Percentiles rank a stretch among this genome's conserved stretches.
Evolutionary conservation across 1,284 basidiomycete genomes (phyloP).

Genomic region (Xerocomus nothofagi): DNA sequence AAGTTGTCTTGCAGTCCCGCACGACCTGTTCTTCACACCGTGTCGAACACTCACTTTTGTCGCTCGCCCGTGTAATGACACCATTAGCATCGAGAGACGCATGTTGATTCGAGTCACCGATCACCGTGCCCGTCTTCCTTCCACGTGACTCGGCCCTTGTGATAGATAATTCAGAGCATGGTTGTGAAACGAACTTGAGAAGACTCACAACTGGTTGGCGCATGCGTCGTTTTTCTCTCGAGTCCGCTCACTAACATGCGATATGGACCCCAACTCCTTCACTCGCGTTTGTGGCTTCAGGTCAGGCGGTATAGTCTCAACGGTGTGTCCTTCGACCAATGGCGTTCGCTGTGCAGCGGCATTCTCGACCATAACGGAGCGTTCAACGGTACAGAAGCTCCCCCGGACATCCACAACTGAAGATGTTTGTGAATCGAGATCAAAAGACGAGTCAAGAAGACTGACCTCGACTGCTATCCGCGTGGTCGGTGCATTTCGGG

Average conservation of each 20-base stretch:
- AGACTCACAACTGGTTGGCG: slow-evolving; percentile 4
- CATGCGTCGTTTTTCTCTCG: not conserved
- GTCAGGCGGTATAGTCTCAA: not conserved
- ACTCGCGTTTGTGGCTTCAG: not conserved
- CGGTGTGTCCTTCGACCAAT: not conserved
- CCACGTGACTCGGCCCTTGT: slow-evolving; percentile 6
- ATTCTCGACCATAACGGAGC: not conserved
- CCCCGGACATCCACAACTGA: not conserved
- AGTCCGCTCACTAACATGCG: not conserved
- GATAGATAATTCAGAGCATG: not conserved
- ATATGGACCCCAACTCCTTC: not conserved
- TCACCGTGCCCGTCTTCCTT: not conserved
- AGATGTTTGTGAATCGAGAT: not conserved
- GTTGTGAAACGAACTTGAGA: not conserved
- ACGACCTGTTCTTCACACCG: not conserved
- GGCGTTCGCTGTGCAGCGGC: not conserved
- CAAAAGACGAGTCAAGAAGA: not conserved
- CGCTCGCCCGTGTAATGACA: not conserved
- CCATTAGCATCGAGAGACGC: not conserved
- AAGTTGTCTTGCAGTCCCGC: not conserved
- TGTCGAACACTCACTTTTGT: not conserved
- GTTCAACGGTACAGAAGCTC: no score
- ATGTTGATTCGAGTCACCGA: not conserved
- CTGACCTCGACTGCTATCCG: slow-evolving; percentile 1
- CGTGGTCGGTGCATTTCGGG: not conserved